Evolutionary conservation across 768 basidiomycete genomes (phyloP), one percentile per base, ranked within the genome.

Genomic region (Rhizopogon rudus): DNA sequence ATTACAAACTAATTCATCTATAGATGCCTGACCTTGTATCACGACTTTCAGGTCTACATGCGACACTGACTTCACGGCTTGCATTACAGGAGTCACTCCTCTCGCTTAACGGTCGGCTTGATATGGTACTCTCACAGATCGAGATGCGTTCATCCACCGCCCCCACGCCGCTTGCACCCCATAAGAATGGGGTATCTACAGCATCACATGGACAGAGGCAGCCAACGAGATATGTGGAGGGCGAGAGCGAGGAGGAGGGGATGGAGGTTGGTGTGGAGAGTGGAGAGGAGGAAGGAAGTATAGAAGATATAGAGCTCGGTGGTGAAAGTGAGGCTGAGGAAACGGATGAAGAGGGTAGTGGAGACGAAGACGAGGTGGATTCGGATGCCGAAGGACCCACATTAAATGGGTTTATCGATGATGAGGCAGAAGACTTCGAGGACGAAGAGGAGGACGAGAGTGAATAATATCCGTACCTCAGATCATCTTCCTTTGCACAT

Each of bases 21-120:
- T 51, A 98, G 94, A 88, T 98, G 71, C 96, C 96, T 5, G 92
- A 95, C 60, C 79, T 99, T 13, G 91, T 98, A 20, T 81, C 87
- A 37, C 85, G 91, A 35, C 81, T 99, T 16, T 86, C 95, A 3
- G 85, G 84, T 5, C 78, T 99, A 20, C 92, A 96, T 71, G 75
- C 88, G 17, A 87, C 88, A 5, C 76, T 99, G 40, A 83, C 88
- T 3, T 78, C 87, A 33, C 84, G 97, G 20, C 73, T 97, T 35
- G 78, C 86, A 25, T 73, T 98, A 44, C 91, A 97, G 59, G 87
- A 93, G 59, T 90, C 86, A 55, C 77, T 99, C 17, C 76, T 95
- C 9, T 84, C 89, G 2, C 77, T 99, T 41, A 90, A 85, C 56
- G 97, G 97, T 28, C 84, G 93, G 54, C 77, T 98, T 29, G 96